A percentile compares a stretch with the other conserved stretches of the same genome.
phyloP scores from a whole-genome alignment of 2,329 filamentous ascomycete genomes.

The Alternaria longipes region DNA sequence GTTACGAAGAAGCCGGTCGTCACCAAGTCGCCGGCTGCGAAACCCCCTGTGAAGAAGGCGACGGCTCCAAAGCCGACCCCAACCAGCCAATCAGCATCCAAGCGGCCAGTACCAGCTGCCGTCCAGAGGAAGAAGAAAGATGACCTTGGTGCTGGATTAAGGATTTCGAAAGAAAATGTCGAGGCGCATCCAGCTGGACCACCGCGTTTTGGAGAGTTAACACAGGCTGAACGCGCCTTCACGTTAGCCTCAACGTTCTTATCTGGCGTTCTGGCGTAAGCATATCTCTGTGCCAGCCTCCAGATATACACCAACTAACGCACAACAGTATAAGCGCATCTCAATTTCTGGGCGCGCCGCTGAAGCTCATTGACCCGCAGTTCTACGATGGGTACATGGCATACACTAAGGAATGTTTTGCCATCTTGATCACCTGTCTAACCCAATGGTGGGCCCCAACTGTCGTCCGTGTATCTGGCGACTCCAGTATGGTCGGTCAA shows the following conservation, averaged over 20 bases:
- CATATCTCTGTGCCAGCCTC: neutral
- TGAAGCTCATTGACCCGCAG: constrained; percentile 79
- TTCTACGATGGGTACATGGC: constrained; percentile 89
- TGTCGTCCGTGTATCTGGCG: constrained; percentile 81
- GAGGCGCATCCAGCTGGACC: constrained; percentile 56
- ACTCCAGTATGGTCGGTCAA: constrained; percentile 79
- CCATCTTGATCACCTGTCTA: constrained; percentile 78
- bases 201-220: constrained; percentile 57
- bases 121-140: constrained; percentile 46
- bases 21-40: constrained; percentile 11
- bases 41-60: constrained; percentile 4
- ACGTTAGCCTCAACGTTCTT: constrained; percentile 61
- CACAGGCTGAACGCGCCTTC: constrained; percentile 61
- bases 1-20: constrained; percentile 35
- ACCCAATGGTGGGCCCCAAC: constrained; percentile 91
- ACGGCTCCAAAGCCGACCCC: constrained; percentile 4
- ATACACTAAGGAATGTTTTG: constrained; percentile 85
- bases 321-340: constrained; percentile 65
- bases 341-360: constrained; percentile 77
- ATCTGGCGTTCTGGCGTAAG: constrained; percentile 59
- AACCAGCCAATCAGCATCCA: constrained; percentile 26
- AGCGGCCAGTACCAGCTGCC: constrained; percentile 24
- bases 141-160: constrained; percentile 55
- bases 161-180: constrained; percentile 54
- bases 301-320: constrained; percentile 21